A percentile compares a stretch with the other conserved stretches of the same genome.
phyloP scores from a whole-genome alignment of 345 rosid genomes.

The Euphorbia peplus region DNA sequence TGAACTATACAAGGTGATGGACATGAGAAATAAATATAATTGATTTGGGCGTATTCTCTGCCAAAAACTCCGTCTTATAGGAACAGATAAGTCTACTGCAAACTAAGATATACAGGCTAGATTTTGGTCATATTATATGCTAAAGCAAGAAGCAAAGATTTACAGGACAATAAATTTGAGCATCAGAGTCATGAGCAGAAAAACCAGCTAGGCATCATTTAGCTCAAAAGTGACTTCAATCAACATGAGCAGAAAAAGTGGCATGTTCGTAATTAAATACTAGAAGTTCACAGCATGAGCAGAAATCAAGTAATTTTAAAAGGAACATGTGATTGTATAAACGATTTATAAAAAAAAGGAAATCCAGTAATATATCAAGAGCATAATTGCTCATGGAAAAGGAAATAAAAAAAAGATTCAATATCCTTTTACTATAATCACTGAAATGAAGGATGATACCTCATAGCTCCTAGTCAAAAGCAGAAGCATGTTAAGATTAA shows the following conservation, averaged over 20 bases:
- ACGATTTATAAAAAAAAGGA: background rate
- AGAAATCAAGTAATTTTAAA: background rate
- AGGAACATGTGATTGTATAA: background rate
- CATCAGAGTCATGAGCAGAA: background rate
- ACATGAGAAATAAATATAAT: background rate
- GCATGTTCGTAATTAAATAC: background rate
- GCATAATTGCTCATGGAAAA: background rate
- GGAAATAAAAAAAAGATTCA: too few relatives aligned
- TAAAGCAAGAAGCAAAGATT: background rate
- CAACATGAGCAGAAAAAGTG: background rate
- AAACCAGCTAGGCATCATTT: background rate
- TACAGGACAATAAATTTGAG: background rate
- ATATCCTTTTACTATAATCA: background rate
- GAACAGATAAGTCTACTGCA: too few relatives aligned
- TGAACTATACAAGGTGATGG: background rate
- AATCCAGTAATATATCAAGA: background rate
- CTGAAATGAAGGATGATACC: background rate
- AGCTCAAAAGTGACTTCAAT: background rate
- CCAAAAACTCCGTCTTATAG: background rate
- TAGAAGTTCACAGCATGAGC: background rate
- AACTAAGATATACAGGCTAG: too few relatives aligned
- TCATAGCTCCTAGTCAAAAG: background rate
- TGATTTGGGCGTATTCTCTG: background rate
- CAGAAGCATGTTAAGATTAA: background rate
- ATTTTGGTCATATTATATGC: background rate